Base-by-base conservation (phyloP, 1,139 yeast species). In the Suhomyces anneliseae region DNA sequence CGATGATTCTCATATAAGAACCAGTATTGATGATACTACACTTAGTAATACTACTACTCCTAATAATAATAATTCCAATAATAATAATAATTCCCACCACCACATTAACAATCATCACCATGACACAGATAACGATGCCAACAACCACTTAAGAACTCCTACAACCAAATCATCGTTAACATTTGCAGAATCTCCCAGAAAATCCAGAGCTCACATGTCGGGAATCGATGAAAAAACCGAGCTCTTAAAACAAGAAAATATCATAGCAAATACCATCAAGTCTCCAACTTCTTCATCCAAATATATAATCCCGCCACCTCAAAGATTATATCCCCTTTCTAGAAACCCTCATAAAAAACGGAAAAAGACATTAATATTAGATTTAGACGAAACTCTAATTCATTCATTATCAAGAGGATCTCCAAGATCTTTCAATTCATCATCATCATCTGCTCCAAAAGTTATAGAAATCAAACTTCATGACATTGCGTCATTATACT, bases 351-450 rank as follows among this genome's bases (percentile, higher is more conserved):
- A 66, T 11, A 67, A 62, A 46, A 62, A 54, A 42, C 57, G 69
- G 32, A 72, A 74, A 54, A 93, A 92, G 62, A 86, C 92, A 1
- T 74, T 93, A 38, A 85, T 93, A 1, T 72, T 93, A 29, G 99
- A 93, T 64, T 76, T 93, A 34, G 99, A 93, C 66, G 99, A 93
- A 61, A 93, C 99, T 0, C 70, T 93, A 49, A 90, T 93, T 49
- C 99, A 93, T 64, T 90, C 98, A 1, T 74, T 90, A 46, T 84
- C 95, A 2, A 75, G 95, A 48, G 82, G 80, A 40, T 75, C 72
- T 46, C 83, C 70, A 35, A 69, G 70, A 49, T 71, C 65, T 32
- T 72, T 63, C 56, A 66, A 62, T 50, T 57, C 67, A 31, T 76
- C 80, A 51, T 70, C 82, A 8, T 70, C 79, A 32, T 80, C 59